Conservation (phyloP, 2,329 filamentous ascomycete species). For the Elsinoe necatrix region DNA sequence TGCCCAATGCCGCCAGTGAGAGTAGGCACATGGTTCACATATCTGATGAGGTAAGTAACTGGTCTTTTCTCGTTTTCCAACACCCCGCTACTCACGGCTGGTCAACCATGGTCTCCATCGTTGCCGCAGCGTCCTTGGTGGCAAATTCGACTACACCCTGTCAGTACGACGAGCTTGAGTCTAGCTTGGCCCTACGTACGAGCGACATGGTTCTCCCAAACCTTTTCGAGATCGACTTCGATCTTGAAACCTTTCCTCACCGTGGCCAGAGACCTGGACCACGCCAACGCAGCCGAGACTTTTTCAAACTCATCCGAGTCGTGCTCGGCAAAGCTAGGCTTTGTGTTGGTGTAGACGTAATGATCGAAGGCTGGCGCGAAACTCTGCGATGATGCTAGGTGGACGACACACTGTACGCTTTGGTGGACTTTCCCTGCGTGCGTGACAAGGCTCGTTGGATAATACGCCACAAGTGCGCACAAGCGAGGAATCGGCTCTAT, state of each 20-base stretch:
- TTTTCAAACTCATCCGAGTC: slow-evolving; percentile 32
- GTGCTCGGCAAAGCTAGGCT: slow-evolving; percentile 37
- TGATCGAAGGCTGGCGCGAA: slow-evolving; percentile 32
- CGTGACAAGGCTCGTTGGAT: slow-evolving; percentile 32
- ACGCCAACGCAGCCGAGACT: slow-evolving; percentile 35
- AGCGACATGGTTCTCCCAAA: slow-evolving; percentile 31
- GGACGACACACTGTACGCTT: slow-evolving; percentile 32
- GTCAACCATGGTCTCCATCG: slow-evolving; percentile 24
- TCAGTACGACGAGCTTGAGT: not conserved
- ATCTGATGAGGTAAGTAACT: slow-evolving; percentile 12
- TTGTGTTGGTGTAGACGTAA: slow-evolving; percentile 33
- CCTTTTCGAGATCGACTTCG: slow-evolving; percentile 27
- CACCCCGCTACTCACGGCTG: slow-evolving; percentile 18
- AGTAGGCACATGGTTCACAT: slow-evolving; percentile 35
- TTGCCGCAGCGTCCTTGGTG: slow-evolving; percentile 23
- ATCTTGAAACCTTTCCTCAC: slow-evolving; percentile 28
- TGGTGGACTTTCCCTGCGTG: slow-evolving; percentile 33
- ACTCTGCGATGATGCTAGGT: slow-evolving; percentile 33
- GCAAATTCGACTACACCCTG: slow-evolving; percentile 19
- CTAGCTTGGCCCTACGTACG: not conserved
- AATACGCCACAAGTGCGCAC: slow-evolving; percentile 36
- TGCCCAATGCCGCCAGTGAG: slow-evolving; percentile 37
- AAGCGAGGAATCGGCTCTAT: slow-evolving; percentile 35
- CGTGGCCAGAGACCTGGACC: slow-evolving; percentile 34
- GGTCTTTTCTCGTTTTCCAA: not conserved